These are phyloP conservation scores for Schwanniomyces polymorphus DNA, from an alignment of 805 yeast genomes.

Conservation along the genomic window DNA sequence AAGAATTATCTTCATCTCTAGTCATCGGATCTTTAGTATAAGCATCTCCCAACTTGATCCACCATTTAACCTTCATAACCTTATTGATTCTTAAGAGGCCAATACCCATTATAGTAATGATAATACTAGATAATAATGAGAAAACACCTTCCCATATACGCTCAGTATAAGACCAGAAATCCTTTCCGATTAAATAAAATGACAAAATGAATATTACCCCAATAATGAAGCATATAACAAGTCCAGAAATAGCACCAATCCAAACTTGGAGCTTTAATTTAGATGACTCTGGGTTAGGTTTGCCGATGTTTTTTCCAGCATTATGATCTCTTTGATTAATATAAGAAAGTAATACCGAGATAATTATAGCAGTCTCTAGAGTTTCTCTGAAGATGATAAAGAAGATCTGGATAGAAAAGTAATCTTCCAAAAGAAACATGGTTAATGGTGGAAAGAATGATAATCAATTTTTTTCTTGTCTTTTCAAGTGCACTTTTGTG, in stretches of 20 bases:
- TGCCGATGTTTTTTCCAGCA: neutral
- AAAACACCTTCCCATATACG: slow-evolving; percentile 87
- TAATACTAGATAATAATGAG: slow-evolving; percentile 71
- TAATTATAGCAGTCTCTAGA: slow-evolving; percentile 67
- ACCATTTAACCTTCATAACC: slow-evolving; percentile 76
- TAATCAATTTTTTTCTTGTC: neutral
- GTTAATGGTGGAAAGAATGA: neutral
- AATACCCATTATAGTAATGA: slow-evolving; percentile 85
- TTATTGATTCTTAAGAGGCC: slow-evolving; percentile 79
- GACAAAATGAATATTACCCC: slow-evolving; percentile 70
- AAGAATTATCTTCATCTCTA: neutral
- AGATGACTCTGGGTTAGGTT: neutral
- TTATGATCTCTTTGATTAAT: slow-evolving; percentile 52
- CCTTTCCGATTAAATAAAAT: slow-evolving; percentile 77
- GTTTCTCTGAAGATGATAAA: slow-evolving; percentile 76
- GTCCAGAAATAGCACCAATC: slow-evolving; percentile 76
- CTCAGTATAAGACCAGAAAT: slow-evolving; percentile 85
- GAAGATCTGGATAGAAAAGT: slow-evolving; percentile 73
- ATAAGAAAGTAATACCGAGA: slow-evolving; percentile 74
- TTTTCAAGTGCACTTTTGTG: neutral
- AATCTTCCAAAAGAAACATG: slow-evolving; percentile 25
- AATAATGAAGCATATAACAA: slow-evolving; percentile 64
- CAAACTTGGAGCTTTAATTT: slow-evolving; percentile 68
- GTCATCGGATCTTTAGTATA: slow-evolving; percentile 18
- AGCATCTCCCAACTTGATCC: slow-evolving; percentile 45